These are phyloP conservation scores for Ramaria sp. DNA, from an alignment of 768 basidiomycete genomes.

Conservation along the genomic window DNA sequence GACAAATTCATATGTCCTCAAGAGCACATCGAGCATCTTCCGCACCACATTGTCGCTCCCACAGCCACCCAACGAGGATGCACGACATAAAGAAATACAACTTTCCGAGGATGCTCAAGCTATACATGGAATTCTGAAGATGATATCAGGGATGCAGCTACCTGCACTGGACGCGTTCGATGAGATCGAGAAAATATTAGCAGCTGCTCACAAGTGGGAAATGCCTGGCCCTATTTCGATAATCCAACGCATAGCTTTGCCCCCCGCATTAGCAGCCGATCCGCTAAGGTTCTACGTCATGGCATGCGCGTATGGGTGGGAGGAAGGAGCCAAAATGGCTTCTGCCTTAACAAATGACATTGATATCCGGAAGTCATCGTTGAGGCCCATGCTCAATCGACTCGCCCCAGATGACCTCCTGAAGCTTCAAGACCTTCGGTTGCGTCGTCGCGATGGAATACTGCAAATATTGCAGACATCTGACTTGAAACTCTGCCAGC, in stretches of 20 bases:
- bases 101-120: conserved; percentile 46
- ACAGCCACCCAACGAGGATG: conserved; percentile 20
- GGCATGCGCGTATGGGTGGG: conserved; percentile 49
- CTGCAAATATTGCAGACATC: not conserved
- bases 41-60: conserved; percentile 38
- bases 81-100: conserved; percentile 30
- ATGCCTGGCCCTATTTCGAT: conserved; percentile 55
- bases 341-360: conserved; percentile 35
- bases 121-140: conserved; percentile 44
- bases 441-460: conserved; percentile 30
- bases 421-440: conserved; percentile 44
- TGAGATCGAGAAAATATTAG: conserved; percentile 40
- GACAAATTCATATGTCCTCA: conserved; percentile 47
- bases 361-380: not conserved
- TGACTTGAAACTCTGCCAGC: not conserved
- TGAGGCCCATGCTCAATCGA: conserved; percentile 9
- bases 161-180: conserved; percentile 39
- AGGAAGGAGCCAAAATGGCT: conserved; percentile 39
- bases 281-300: conserved; percentile 43
- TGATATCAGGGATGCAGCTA: conserved; percentile 49
- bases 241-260: conserved; percentile 42
- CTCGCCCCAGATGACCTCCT: conserved; percentile 32
- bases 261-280: conserved; percentile 35
- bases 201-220: conserved; percentile 58
- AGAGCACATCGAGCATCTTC: conserved; percentile 56